Evolutionary conservation across 495 filamentous ascomycete genomes (phyloP), one percentile per base, ranked within the genome.

Genomic region (Hypoxylon fuscum): DNA sequence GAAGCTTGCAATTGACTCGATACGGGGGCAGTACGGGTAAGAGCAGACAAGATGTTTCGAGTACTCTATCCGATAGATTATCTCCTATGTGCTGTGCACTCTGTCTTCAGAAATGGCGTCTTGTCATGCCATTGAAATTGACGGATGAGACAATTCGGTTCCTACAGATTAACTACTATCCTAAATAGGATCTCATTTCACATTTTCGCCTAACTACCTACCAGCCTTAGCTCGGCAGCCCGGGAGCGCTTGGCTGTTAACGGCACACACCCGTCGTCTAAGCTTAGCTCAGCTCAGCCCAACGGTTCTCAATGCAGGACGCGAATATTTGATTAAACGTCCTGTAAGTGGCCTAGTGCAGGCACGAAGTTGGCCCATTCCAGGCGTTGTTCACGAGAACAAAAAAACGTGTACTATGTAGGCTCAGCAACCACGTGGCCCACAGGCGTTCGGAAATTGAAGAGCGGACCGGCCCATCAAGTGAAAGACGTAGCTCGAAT

Each of bases 381-480:
- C n/a, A 15, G 29, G 15, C 14, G 11, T 52, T 15, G 31, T 37
- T 31, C 2, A 20, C 20, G n/a, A 48, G 27, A 5, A n/a, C n/a
- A n/a, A 52, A 14, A 52, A 47, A 47, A 47, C 42, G 53, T 47
- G 53, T 40, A 25, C 34, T 21, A 27, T 29, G 42, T 27, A 14
- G 56, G 46, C 40, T 59, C 56, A 47, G 10, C 31, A 52, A 34
- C 15, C 38, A 52, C 56, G 56, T 59, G 56, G 56, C 47, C 14
- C 38, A 37, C 31, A 15, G 17, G 9, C 47, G 50, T 29, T 42
- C 56, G 56, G 56, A 59, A 43, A 37, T 44, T 51, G 29, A 18
- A n/a, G 34, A 45, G 56, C 50, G 50, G 56, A 40, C 56, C 56
- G 56, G 21, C 21, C 56, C 56, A 5, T 45, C 35, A 18, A 46